Evolutionary conservation across 495 filamentous ascomycete species (phyloP).

Genomic region (Acidomyces sp.): DNA sequence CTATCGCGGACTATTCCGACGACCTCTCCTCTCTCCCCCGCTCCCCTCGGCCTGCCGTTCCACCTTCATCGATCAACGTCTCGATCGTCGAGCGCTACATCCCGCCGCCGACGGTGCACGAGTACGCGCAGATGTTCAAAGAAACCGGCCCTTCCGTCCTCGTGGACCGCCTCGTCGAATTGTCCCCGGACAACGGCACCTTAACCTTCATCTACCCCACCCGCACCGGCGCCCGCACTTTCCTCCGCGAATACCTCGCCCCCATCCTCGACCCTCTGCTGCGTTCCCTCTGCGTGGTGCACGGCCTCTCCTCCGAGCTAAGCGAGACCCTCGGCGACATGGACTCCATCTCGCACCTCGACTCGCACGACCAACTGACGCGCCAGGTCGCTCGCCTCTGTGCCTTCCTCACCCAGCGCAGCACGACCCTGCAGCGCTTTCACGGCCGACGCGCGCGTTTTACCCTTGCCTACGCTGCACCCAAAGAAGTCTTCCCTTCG

Average conservation of each 20-base stretch:
- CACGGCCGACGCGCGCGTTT: constrained; percentile 25
- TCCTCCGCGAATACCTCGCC: constrained; percentile 50
- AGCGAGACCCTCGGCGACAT: constrained; percentile 45
- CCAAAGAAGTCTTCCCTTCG: constrained; percentile 40
- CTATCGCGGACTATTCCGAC: constrained; percentile 42
- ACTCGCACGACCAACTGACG: constrained; percentile 44
- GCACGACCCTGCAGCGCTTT: constrained; percentile 25
- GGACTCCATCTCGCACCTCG: constrained; percentile 44
- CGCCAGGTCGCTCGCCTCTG: constrained; percentile 40
- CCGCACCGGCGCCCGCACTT: constrained; percentile 46
- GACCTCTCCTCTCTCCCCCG: constrained; percentile 24
- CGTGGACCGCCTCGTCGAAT: constrained; percentile 53
- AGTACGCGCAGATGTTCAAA: constrained; percentile 49
- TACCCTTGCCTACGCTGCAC: constrained; percentile 39
- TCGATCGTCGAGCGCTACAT: constrained; percentile 61
- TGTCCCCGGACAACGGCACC: constrained; percentile 45
- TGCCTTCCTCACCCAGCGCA: constrained; percentile 21
- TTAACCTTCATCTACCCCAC: constrained; percentile 62
- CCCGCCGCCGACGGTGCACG: constrained; percentile 46
- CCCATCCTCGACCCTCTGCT: constrained; percentile 57
- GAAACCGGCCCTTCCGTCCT: constrained; percentile 40
- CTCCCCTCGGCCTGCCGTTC: constrained; percentile 48
- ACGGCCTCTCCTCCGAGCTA: constrained; percentile 49
- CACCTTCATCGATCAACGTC: constrained; percentile 49
- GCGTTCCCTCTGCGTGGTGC: constrained; percentile 50